A percentile compares a stretch with the other conserved stretches of the same genome.
Evolutionary conservation across 148 eudicot species (phyloP).

Genomic region (Persicaria tinctoria): DNA sequence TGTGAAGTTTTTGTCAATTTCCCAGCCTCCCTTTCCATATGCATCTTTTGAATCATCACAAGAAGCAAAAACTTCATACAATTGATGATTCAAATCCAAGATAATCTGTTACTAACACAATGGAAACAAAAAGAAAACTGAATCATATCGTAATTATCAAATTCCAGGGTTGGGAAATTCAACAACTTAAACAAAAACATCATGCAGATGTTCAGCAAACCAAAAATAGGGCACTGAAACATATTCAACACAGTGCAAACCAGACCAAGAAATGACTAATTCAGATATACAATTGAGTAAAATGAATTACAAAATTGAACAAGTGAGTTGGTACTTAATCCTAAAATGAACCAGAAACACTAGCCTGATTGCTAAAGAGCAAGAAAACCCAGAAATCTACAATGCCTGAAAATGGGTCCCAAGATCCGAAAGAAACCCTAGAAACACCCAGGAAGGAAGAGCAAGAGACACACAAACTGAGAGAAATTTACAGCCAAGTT

Average conservation of each 20-base stretch:
- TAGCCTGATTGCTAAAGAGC: background rate
- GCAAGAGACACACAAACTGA: slow-evolving; percentile 5
- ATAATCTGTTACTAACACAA: background rate
- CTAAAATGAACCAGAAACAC: background rate
- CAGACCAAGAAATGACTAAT: background rate
- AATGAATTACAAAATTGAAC: too few relatives aligned
- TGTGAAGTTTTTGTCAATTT: background rate
- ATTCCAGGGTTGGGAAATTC: background rate
- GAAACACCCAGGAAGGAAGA: slow-evolving; percentile 4
- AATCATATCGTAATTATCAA: background rate
- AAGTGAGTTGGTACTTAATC: too few relatives aligned
- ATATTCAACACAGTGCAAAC: background rate
- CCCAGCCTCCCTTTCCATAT: background rate
- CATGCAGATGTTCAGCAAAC: background rate
- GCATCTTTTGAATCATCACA: background rate
- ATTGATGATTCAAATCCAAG: too few relatives aligned
- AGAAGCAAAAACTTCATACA: background rate
- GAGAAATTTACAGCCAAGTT: background rate
- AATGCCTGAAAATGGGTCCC: background rate
- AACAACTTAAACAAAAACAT: background rate
- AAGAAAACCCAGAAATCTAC: background rate
- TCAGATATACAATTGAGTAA: background rate
- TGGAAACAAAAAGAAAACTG: background rate
- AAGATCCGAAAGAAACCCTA: slow-evolving; percentile 5
- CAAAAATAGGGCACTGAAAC: background rate